These are phyloP conservation scores for Cavenderia fasciculata DNA, from an alignment of 78 protist genomes.

Conservation along the genomic window DNA sequence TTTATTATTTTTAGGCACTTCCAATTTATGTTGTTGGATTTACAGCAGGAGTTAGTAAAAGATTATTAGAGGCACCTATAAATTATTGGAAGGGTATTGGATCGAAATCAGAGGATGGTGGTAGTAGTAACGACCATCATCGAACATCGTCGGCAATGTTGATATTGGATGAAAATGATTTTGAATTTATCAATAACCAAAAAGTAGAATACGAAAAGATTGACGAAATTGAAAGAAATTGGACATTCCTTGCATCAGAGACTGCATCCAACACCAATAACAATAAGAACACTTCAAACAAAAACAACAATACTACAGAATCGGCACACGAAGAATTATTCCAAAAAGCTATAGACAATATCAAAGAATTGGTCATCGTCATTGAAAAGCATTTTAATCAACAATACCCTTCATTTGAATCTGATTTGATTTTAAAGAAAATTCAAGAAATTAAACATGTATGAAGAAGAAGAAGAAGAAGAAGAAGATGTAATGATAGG, in stretches of 20 bases:
- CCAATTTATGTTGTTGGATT: constrained; percentile 5
- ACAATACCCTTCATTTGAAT: constrained; percentile 14
- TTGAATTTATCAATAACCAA: constrained; percentile 37
- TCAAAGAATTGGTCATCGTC: background rate
- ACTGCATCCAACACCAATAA: background rate
- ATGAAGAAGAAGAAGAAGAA: no score
- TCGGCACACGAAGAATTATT: background rate
- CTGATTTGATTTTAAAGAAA: constrained; percentile 52
- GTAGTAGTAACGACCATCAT: background rate
- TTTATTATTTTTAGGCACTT: background rate
- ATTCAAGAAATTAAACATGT: constrained; percentile 32
- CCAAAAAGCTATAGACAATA: constrained; percentile 9
- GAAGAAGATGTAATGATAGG: background rate
- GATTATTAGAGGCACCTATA: constrained; percentile 16
- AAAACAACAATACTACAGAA: background rate
- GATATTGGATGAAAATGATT: constrained; percentile 36
- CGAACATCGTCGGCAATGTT: background rate
- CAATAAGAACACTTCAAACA: background rate
- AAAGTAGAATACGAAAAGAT: constrained; percentile 47
- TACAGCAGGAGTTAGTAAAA: constrained; percentile 3
- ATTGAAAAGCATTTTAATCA: constrained; percentile 38
- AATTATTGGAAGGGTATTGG: background rate
- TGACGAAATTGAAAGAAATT: constrained; percentile 67
- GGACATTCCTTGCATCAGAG: constrained; percentile 42
- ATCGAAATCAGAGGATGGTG: no score